Conservation (phyloP, 1,284 basidiomycete species). For the Papiliotrema nemorosa region DNA sequence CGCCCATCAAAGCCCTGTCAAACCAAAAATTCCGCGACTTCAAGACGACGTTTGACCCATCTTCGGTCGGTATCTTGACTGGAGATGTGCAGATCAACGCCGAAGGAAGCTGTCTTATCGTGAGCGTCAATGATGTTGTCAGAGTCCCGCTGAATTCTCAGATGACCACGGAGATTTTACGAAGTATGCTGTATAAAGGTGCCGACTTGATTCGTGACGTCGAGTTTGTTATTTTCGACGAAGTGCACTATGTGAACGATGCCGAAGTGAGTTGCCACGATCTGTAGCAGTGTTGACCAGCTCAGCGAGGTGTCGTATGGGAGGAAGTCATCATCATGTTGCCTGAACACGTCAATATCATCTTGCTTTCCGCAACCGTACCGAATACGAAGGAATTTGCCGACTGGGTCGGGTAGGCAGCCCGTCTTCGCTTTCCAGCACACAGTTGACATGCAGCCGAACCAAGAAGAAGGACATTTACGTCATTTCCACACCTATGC, state of each 20-base stretch:
- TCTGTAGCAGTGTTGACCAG: slow-evolving; percentile 7
- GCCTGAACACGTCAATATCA: slow-evolving; percentile 94
- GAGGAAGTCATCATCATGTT: slow-evolving; percentile 99
- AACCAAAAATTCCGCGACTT: slow-evolving; percentile 99
- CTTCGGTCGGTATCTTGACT: slow-evolving; percentile 92
- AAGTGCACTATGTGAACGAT: slow-evolving; percentile 99
- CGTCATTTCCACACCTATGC: slow-evolving; percentile 93
- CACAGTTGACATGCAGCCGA: slow-evolving; percentile 57
- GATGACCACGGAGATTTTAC: slow-evolving; percentile 98
- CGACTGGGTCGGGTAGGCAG: slow-evolving; percentile 91
- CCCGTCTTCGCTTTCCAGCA: background rate
- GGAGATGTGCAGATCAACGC: slow-evolving; percentile 99
- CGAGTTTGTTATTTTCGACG: slow-evolving; percentile 99
- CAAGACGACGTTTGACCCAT: slow-evolving; percentile 89
- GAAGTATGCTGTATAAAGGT: slow-evolving; percentile 98
- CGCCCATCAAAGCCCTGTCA: slow-evolving; percentile 96
- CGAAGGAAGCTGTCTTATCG: slow-evolving; percentile 91
- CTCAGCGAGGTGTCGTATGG: slow-evolving; percentile 98
- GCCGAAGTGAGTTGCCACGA: slow-evolving; percentile 66
- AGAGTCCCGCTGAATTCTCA: slow-evolving; percentile 8
- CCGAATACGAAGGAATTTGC: slow-evolving; percentile 99
- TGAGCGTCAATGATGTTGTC: slow-evolving; percentile 34
- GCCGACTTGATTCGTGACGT: slow-evolving; percentile 98
- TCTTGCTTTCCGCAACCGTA: slow-evolving; percentile 94
- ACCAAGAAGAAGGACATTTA: slow-evolving; percentile 99